A percentile compares a stretch with the other conserved stretches of the same genome.
These are phyloP conservation scores for Chaetomium sp. DNA, from an alignment of 2,329 filamentous ascomycete species.

Conservation along the genomic window DNA sequence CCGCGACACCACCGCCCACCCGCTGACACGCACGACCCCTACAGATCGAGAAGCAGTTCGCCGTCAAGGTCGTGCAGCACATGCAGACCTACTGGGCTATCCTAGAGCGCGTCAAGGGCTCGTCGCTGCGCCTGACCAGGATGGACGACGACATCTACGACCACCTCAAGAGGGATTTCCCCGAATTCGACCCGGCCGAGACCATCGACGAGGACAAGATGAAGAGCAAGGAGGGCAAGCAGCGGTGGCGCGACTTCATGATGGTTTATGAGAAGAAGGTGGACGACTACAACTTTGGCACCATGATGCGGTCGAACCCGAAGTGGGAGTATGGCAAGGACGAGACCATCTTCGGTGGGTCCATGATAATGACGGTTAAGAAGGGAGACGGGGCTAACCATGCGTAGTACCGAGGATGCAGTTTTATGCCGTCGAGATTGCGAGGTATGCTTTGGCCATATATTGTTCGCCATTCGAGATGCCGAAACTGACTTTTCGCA, in stretches of 20 bases:
- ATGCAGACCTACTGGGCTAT: conserved; percentile 97
- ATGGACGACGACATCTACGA: conserved; percentile 93
- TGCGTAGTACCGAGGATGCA: conserved; percentile 56
- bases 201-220: conserved; percentile 89
- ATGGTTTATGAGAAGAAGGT: conserved; percentile 90
- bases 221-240: conserved; percentile 97
- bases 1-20: neutral
- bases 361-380: no score
- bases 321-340: conserved; percentile 85
- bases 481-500: conserved; percentile 54
- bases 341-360: conserved; percentile 83
- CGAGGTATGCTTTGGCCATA: conserved; percentile 38
- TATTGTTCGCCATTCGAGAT: neutral
- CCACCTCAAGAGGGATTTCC: conserved; percentile 84
- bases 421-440: conserved; percentile 58
- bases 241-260: conserved; percentile 92
- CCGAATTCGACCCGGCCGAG: conserved; percentile 82
- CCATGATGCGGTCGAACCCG: conserved; percentile 78
- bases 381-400: conserved; percentile 15
- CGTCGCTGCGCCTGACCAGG: conserved; percentile 86
- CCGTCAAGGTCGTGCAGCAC: conserved; percentile 95
- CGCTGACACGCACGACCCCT: conserved; percentile 13
- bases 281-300: conserved; percentile 98
- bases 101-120: conserved; percentile 86
- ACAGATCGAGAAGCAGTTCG: conserved; percentile 98